Conservation (phyloP, 331 rosid species). For the Saraca asoca region DNA sequence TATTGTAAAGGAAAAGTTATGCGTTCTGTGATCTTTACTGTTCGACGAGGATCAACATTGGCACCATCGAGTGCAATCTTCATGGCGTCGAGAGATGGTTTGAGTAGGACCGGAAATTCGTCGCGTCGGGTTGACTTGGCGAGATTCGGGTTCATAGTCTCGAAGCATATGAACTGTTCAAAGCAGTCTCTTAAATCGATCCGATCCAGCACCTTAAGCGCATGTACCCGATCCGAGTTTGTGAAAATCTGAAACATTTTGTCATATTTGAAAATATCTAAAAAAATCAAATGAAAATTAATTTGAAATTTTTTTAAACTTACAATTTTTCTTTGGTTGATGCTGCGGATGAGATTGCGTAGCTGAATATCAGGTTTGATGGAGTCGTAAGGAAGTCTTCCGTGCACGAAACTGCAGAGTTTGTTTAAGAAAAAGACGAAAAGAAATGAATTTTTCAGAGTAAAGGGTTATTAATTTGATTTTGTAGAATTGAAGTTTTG, state of each 20-base stretch:
- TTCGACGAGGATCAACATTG: conserved; percentile 64
- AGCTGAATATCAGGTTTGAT: conserved; percentile 67
- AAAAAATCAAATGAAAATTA: too few relatives aligned
- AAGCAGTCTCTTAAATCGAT: conserved; percentile 68
- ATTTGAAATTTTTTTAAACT: not conserved
- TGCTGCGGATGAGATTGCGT: conserved; percentile 55
- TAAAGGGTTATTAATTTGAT: too few relatives aligned
- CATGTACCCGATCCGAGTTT: conserved; percentile 77
- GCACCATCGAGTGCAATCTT: conserved; percentile 54
- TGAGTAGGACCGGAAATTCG: conserved; percentile 71
- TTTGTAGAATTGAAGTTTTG: not conserved
- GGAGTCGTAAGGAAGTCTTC: conserved; percentile 75
- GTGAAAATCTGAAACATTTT: conserved; percentile 61
- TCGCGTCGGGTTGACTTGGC: conserved; percentile 51
- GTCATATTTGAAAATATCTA: too few relatives aligned
- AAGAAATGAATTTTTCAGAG: not conserved
- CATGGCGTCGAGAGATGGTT: conserved; percentile 78
- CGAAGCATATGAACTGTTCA: conserved; percentile 77
- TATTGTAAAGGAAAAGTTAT: not conserved
- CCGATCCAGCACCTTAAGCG: conserved; percentile 55
- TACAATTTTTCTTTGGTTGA: conserved; percentile 73
- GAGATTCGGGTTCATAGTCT: conserved; percentile 85
- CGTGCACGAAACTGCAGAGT: conserved; percentile 71
- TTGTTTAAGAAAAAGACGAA: not conserved
- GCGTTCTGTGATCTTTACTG: conserved; percentile 44